Evolutionary conservation across 495 filamentous ascomycete species (phyloP).

Genomic region (Oidiodendron maius): DNA sequence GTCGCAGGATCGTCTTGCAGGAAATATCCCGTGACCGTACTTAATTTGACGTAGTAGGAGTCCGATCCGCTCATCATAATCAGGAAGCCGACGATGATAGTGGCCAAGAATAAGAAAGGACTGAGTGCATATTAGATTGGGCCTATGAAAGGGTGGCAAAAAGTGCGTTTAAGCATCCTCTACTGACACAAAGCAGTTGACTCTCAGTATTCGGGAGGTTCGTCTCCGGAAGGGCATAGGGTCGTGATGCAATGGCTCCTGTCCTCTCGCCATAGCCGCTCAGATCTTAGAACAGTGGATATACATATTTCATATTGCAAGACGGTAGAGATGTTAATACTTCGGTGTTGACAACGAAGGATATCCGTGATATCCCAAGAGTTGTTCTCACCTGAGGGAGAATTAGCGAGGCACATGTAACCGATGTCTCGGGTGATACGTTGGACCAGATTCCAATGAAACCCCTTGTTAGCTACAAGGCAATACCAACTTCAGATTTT

Average conservation of each 20-base stretch:
- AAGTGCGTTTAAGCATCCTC: neutral
- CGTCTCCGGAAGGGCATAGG: neutral
- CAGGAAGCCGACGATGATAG: slow-evolving; percentile 11
- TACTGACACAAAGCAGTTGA: neutral
- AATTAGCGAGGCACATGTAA: too few relatives aligned
- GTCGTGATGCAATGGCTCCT: neutral
- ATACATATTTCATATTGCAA: too few relatives aligned
- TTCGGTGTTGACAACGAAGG: too few relatives aligned
- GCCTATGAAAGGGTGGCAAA: too few relatives aligned
- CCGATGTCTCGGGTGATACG: too few relatives aligned
- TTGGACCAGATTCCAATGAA: too few relatives aligned
- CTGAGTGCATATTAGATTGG: slow-evolving; percentile 9
- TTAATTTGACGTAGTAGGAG: slow-evolving; percentile 45
- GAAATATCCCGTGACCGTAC: slow-evolving; percentile 63
- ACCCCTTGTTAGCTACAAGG: too few relatives aligned
- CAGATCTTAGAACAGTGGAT: too few relatives aligned
- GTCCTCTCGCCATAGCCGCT: slow-evolving; percentile 1
- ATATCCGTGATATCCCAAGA: too few relatives aligned
- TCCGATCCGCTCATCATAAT: slow-evolving; percentile 14
- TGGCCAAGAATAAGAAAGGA: slow-evolving; percentile 16
- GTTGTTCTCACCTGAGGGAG: too few relatives aligned
- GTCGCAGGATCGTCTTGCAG: slow-evolving; percentile 62
- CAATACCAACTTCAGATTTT: too few relatives aligned
- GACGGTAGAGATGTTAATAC: too few relatives aligned
- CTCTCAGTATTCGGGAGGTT: neutral